Conservation (phyloP, 2,329 filamentous ascomycete species). For the Sporothrix euskadiensis region DNA sequence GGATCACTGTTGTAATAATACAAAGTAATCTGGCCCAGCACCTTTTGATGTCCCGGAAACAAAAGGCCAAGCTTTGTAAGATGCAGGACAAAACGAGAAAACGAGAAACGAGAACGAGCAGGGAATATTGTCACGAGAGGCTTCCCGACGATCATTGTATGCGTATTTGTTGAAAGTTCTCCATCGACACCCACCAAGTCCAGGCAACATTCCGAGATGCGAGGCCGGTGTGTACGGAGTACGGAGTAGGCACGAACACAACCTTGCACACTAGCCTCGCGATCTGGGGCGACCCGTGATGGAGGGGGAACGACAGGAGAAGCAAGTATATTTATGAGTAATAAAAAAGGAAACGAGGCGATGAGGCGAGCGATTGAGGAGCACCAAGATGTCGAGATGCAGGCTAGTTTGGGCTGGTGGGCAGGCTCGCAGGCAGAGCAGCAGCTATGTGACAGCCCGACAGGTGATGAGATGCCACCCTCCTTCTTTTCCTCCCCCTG, state of each 20-base stretch:
- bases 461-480: conserved; percentile 13
- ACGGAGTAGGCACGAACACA: not conserved
- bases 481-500: not conserved
- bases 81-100: not conserved
- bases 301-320: not conserved
- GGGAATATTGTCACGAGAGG: not conserved
- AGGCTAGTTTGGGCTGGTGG: no score
- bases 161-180: not conserved
- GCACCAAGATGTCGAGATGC: not conserved
- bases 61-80: not conserved
- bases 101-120: not conserved
- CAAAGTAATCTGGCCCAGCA: no score
- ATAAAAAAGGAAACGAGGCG: not conserved
- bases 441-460: not conserved
- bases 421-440: no score
- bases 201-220: not conserved
- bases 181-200: not conserved
- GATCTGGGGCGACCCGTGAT: not conserved
- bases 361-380: not conserved
- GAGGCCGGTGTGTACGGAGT: not conserved
- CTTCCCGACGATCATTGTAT: not conserved
- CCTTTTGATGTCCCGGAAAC: not conserved
- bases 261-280: not conserved
- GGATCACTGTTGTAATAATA: not conserved
- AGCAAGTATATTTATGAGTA: no score